These are phyloP conservation scores for Podila minutissima DNA, from an alignment of 192 early-diverging fungal genomes.

Conservation along the genomic window DNA sequence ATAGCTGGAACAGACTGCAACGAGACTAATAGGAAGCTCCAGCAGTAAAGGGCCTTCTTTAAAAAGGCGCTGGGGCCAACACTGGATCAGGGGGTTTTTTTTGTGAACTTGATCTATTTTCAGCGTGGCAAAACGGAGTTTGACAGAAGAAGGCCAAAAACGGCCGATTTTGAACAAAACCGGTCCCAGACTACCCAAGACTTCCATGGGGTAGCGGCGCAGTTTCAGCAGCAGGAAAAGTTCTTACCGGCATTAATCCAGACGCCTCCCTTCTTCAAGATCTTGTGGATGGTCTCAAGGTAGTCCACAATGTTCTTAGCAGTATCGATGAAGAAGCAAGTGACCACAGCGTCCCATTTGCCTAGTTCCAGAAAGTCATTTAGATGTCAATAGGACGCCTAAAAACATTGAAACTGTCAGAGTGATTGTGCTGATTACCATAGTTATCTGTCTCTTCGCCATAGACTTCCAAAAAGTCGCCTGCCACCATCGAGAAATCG, in stretches of 20 bases:
- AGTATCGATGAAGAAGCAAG: conserved; percentile 98
- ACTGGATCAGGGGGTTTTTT: not conserved
- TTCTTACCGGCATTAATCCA: conserved; percentile 84
- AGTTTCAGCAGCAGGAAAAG: not conserved
- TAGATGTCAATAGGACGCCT: too few species aligned
- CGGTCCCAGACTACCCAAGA: not conserved
- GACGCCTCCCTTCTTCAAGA: conserved; percentile 78
- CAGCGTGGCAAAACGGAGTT: not conserved
- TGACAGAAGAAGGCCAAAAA: not conserved
- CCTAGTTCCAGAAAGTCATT: conserved; percentile 3
- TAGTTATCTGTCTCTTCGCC: conserved; percentile 60
- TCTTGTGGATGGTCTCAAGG: conserved; percentile 81
- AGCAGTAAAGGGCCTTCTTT: too few species aligned
- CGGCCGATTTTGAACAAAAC: too few species aligned
- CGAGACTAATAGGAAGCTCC: not conserved
- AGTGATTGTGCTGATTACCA: conserved; percentile 39
- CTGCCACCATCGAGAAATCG: conserved; percentile 96
- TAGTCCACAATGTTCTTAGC: conserved; percentile 93
- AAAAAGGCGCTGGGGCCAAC: too few species aligned
- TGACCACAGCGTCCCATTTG: conserved; percentile 90
- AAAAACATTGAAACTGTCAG: too few species aligned
- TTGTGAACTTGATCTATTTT: not conserved
- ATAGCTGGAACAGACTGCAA: too few species aligned
- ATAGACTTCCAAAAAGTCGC: conserved; percentile 97
- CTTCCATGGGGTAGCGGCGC: not conserved